Percentiles rank a stretch among this genome's conserved stretches.
Conservation (phyloP, 768 basidiomycete genomes). For the Boletus rex-veris region DNA sequence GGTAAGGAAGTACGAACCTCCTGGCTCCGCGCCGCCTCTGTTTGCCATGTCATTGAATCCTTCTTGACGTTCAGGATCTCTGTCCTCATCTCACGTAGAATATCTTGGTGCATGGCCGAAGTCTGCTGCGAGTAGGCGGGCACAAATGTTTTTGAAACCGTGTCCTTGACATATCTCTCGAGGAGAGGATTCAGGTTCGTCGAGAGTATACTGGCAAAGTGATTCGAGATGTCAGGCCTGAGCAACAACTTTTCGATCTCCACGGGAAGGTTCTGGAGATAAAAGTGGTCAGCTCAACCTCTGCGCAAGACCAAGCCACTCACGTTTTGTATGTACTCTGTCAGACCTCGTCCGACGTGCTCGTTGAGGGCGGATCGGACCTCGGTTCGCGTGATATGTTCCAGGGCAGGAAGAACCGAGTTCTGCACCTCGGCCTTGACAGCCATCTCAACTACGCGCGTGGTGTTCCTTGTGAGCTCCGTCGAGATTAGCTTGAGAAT, state of each 20-base stretch:
- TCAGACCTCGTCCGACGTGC: slow-evolving; percentile 70
- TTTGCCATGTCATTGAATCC: slow-evolving; percentile 80
- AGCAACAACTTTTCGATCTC: slow-evolving; percentile 79
- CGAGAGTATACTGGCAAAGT: slow-evolving; percentile 73
- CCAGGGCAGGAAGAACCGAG: slow-evolving; percentile 78
- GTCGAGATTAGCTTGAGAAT: slow-evolving; percentile 85
- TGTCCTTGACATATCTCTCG: slow-evolving; percentile 79
- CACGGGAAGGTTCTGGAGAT: slow-evolving; percentile 59
- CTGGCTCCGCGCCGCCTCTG: slow-evolving; percentile 69
- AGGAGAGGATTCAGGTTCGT: slow-evolving; percentile 70
- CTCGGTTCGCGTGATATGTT: slow-evolving; percentile 77
- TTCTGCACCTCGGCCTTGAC: slow-evolving; percentile 82
- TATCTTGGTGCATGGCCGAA: slow-evolving; percentile 74
- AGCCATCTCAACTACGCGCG: slow-evolving; percentile 84
- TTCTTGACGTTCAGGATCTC: slow-evolving; percentile 78
- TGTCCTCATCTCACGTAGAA: slow-evolving; percentile 66
- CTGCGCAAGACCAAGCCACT: neutral
- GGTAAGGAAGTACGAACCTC: slow-evolving; percentile 50
- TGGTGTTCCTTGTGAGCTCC: slow-evolving; percentile 83
- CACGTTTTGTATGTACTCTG: slow-evolving; percentile 73
- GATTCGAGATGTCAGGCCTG: slow-evolving; percentile 71
- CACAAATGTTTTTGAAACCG: slow-evolving; percentile 67
- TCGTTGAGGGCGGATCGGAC: slow-evolving; percentile 75
- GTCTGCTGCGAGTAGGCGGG: slow-evolving; percentile 75
- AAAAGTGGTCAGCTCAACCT: slow-evolving; percentile 1